phyloP scores from a whole-genome alignment of 106 monocot genomes.

The Vanilla planifolia region DNA sequence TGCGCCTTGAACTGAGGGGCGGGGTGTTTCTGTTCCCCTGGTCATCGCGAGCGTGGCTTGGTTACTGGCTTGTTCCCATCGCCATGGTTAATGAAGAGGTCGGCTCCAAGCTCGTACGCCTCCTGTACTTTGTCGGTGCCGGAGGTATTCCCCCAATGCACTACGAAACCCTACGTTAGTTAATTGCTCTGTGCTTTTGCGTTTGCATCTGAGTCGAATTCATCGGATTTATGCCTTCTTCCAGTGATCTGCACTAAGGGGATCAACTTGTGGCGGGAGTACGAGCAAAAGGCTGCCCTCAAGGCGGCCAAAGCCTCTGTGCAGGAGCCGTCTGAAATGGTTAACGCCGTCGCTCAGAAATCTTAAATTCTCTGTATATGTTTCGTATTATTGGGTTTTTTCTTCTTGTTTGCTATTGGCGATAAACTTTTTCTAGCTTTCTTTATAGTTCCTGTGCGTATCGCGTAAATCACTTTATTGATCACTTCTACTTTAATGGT shows the following conservation, averaged over 20 bases:
- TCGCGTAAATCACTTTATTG: too few species aligned
- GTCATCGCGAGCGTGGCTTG: too few species aligned
- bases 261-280: slow-evolving; percentile 57
- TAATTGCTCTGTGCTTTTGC: neutral
- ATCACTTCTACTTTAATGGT: too few species aligned
- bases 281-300: slow-evolving; percentile 44
- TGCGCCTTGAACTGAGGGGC: too few species aligned
- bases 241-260: slow-evolving; percentile 54
- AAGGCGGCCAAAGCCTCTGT: slow-evolving; percentile 20
- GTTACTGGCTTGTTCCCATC: too few species aligned
- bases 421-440: too few species aligned
- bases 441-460: too few species aligned
- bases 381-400: too few species aligned
- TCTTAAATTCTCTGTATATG: slow-evolving; percentile 1
- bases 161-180: neutral
- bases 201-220: neutral
- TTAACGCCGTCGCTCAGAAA: neutral
- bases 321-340: neutral
- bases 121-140: slow-evolving; percentile 59
- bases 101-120: slow-evolving; percentile 41
- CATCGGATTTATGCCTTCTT: neutral
- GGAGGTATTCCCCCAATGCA: slow-evolving; percentile 22
- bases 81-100: slow-evolving; percentile 39
- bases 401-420: too few species aligned
- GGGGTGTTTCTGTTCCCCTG: too few species aligned